Percentiles rank a stretch among this genome's conserved stretches.
Conservation (phyloP, 805 yeast genomes). For the Candida railenensis region DNA sequence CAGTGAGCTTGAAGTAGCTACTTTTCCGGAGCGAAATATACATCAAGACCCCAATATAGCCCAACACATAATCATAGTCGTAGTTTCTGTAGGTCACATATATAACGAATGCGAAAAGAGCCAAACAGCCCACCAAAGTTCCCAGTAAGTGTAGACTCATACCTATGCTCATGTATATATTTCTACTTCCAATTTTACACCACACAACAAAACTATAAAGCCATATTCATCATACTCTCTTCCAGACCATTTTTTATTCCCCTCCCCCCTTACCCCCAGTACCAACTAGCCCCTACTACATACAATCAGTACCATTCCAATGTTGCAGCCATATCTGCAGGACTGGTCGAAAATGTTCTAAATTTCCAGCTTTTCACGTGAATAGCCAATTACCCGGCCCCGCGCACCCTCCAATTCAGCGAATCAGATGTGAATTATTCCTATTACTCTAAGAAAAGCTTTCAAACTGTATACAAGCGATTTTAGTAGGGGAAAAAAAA, state of each 20-base stretch:
- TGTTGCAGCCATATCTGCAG: neutral
- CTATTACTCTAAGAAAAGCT: slow-evolving; percentile 7
- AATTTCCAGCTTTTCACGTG: neutral
- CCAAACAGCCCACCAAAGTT: too few species aligned
- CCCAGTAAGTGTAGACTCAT: neutral
- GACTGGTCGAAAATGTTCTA: neutral
- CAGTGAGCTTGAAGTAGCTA: neutral
- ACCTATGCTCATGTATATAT: too few species aligned
- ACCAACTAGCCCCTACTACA: too few species aligned
- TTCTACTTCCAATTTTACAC: too few species aligned
- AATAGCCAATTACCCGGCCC: slow-evolving; percentile 9
- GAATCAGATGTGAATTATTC: slow-evolving; percentile 28
- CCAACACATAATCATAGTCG: neutral
- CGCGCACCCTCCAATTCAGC: slow-evolving; percentile 14
- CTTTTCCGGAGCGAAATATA: neutral
- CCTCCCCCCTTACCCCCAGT: too few species aligned
- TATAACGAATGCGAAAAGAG: neutral
- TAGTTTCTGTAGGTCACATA: neutral
- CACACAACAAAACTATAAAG: too few species aligned
- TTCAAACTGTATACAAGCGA: slow-evolving; percentile 2
- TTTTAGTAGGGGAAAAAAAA: slow-evolving; percentile 2
- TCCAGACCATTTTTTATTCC: too few species aligned
- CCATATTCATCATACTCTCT: too few species aligned
- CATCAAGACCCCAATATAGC: neutral
- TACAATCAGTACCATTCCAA: too few species aligned